Evolutionary conservation across 2,329 filamentous ascomycete genomes (phyloP).

Genomic region (Niveomyces coronatus): DNA sequence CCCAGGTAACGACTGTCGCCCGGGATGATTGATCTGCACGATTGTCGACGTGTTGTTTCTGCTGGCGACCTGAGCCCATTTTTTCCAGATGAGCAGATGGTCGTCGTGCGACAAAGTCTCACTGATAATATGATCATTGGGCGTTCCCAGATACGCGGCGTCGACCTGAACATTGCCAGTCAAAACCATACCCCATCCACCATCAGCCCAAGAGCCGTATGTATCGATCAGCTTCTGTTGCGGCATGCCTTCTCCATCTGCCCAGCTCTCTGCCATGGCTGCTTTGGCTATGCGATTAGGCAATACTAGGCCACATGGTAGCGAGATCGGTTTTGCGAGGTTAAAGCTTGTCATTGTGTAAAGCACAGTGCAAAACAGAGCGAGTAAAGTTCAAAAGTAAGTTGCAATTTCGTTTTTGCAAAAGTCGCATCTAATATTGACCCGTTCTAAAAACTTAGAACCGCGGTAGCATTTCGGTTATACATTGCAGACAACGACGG

Average conservation of each 20-base stretch:
- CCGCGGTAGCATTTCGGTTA: too few species aligned
- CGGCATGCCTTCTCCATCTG: slow-evolving; percentile 32
- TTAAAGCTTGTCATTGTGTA: background rate
- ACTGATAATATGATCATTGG: slow-evolving; percentile 24
- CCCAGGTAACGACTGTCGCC: slow-evolving; percentile 31
- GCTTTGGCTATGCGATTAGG: slow-evolving; percentile 44
- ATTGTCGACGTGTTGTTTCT: slow-evolving; percentile 26
- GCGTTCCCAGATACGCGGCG: slow-evolving; percentile 23
- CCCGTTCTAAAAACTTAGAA: too few species aligned
- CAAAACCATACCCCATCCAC: slow-evolving; percentile 40
- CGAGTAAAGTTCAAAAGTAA: background rate
- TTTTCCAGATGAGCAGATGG: slow-evolving; percentile 26
- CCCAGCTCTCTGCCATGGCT: slow-evolving; percentile 38
- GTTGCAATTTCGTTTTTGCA: too few species aligned
- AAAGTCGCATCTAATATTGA: too few species aligned
- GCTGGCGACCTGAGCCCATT: slow-evolving; percentile 24
- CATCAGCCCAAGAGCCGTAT: slow-evolving; percentile 43
- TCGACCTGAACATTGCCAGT: slow-evolving; percentile 40
- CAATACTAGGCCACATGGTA: slow-evolving; percentile 44
- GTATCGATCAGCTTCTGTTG: slow-evolving; percentile 29
- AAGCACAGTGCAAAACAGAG: background rate
- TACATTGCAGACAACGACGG: too few species aligned
- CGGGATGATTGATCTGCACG: slow-evolving; percentile 37
- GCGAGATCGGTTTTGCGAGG: slow-evolving; percentile 28
- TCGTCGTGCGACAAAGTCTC: slow-evolving; percentile 18